A percentile compares a stretch with the other conserved stretches of the same genome.
Evolutionary conservation across 768 basidiomycete genomes (phyloP).

Genomic region (Saitozyma podzolica): DNA sequence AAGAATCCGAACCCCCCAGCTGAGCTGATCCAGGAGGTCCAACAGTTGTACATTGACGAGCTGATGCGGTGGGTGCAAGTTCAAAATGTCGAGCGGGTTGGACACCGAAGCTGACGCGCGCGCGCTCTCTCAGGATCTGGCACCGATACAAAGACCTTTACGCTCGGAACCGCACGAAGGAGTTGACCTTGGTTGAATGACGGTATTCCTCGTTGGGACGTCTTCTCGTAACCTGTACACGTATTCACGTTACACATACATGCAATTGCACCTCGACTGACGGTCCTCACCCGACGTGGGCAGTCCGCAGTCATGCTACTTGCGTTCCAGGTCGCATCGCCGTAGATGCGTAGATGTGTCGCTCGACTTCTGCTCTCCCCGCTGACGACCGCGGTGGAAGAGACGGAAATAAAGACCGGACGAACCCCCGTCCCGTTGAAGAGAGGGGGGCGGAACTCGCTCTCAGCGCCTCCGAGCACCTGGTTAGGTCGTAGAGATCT

Average conservation of each 20-base stretch:
- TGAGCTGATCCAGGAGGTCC: slow-evolving; percentile 75
- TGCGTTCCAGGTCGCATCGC: too few relatives aligned
- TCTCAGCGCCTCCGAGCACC: slow-evolving; percentile 40
- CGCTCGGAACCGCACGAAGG: slow-evolving; percentile 70
- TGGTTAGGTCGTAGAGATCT: slow-evolving; percentile 24
- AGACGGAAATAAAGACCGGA: slow-evolving; percentile 6
- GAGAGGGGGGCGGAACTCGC: slow-evolving; percentile 21
- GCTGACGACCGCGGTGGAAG: too few relatives aligned
- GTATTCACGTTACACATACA: too few relatives aligned
- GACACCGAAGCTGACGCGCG: not conserved
- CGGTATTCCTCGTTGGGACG: not conserved
- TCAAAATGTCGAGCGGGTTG: not conserved
- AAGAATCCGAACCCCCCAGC: slow-evolving; percentile 76
- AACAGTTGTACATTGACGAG: slow-evolving; percentile 86
- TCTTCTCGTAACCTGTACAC: too few relatives aligned
- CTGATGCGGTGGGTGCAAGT: slow-evolving; percentile 68
- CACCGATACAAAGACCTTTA: slow-evolving; percentile 92
- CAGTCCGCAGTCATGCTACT: too few relatives aligned
- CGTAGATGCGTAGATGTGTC: too few relatives aligned
- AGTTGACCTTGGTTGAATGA: slow-evolving; percentile 52
- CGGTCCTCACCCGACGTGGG: too few relatives aligned
- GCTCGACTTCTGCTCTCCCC: too few relatives aligned
- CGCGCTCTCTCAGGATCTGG: slow-evolving; percentile 71
- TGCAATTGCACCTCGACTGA: too few relatives aligned
- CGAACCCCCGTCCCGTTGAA: slow-evolving; percentile 26